phyloP scores from a whole-genome alignment of 2,329 filamentous ascomycete genomes.

The Neofusicoccum kwambonambiense region DNA sequence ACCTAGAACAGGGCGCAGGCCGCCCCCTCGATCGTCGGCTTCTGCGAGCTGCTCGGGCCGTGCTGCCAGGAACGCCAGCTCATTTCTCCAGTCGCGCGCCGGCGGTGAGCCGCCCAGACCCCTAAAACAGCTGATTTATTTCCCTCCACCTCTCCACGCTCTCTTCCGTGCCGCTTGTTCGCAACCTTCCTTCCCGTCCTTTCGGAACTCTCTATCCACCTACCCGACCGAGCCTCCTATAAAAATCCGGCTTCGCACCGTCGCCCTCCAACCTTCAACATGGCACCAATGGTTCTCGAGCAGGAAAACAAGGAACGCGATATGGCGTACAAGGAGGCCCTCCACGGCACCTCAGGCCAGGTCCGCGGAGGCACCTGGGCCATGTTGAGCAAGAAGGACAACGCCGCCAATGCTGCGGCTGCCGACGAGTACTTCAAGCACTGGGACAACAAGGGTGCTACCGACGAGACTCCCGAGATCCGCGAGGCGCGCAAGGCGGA shows the following conservation, averaged over 20 bases:
- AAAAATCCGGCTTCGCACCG: background rate
- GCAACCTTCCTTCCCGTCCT: background rate
- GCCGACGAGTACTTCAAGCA: slow-evolving; percentile 95
- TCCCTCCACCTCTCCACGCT: slow-evolving; percentile 13
- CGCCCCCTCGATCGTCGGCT: background rate
- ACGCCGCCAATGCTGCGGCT: slow-evolving; percentile 73
- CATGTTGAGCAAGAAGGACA: slow-evolving; percentile 77
- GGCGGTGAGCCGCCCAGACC: slow-evolving; percentile 13
- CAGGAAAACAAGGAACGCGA: slow-evolving; percentile 79
- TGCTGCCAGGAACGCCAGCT: slow-evolving; percentile 14
- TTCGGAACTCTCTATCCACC: slow-evolving; percentile 1
- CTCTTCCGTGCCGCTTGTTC: slow-evolving; percentile 9
- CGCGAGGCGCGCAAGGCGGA: slow-evolving; percentile 80
- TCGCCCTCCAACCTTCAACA: slow-evolving; percentile 31
- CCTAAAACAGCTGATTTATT: slow-evolving; percentile 16
- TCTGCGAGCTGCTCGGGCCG: background rate
- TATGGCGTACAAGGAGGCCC: slow-evolving; percentile 84
- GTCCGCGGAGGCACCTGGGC: slow-evolving; percentile 72
- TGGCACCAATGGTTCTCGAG: slow-evolving; percentile 65
- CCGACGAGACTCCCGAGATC: slow-evolving; percentile 77
- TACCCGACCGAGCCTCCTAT: slow-evolving; percentile 6
- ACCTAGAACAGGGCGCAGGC: background rate
- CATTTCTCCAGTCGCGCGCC: slow-evolving; percentile 13
- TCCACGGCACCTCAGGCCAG: slow-evolving; percentile 74
- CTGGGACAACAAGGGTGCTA: slow-evolving; percentile 81